Conservation (phyloP, 495 filamentous ascomycete species). For the Penicillium nucicola region DNA sequence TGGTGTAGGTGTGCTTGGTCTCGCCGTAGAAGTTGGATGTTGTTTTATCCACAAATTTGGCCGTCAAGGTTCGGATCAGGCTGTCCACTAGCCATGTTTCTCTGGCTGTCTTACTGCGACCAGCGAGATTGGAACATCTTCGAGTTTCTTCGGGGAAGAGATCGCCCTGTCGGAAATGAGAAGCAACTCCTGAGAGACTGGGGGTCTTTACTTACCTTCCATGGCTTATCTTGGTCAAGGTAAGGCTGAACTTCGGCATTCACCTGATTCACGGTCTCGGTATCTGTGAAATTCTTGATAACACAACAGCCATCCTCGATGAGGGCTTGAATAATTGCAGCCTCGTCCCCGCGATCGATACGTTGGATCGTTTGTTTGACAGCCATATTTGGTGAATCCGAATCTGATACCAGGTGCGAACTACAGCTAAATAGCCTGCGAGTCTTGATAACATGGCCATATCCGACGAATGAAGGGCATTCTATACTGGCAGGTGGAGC, state of each 20-base stretch:
- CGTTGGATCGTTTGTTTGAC: constrained; percentile 1
- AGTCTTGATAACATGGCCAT: no score
- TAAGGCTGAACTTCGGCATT: constrained; percentile 3
- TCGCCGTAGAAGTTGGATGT: constrained; percentile 19
- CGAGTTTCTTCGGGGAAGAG: constrained; percentile 22
- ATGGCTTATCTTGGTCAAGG: constrained; percentile 12
- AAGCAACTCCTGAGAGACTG: neutral
- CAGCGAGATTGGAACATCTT: constrained; percentile 16
- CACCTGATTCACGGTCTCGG: neutral
- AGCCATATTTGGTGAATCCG: neutral
- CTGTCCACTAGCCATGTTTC: constrained; percentile 18
- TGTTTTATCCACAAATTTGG: constrained; percentile 16
- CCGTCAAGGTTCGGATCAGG: constrained; percentile 12
- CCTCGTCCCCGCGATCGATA: neutral
- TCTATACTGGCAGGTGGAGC: constrained; percentile 2
- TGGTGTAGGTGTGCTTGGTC: constrained; percentile 10
- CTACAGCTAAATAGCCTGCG: no score
- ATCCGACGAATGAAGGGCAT: no score
- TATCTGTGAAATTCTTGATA: constrained; percentile 19
- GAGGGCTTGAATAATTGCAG: neutral
- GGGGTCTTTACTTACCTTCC: constrained; percentile 12
- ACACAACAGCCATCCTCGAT: constrained; percentile 18
- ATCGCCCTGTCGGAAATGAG: constrained; percentile 13
- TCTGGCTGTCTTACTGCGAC: constrained; percentile 15
- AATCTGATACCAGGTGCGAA: neutral